Evolutionary conservation across 2,329 filamentous ascomycete genomes (phyloP).

Genomic region (Plenodomus lindquistii): DNA sequence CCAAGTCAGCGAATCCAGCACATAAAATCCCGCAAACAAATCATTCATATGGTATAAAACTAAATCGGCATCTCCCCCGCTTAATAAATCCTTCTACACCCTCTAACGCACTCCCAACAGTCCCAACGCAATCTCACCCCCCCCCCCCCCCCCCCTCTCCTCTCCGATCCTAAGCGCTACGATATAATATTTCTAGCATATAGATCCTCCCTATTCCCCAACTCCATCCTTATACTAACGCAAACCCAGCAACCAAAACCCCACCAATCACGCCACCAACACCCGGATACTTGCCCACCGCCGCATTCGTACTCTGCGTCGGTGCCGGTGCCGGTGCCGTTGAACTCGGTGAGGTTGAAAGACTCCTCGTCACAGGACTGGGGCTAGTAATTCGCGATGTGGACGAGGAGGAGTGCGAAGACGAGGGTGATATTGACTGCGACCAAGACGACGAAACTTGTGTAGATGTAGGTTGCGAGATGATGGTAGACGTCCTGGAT

Average conservation of each 20-base stretch:
- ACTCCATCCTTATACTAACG: conserved; percentile 17
- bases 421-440: conserved; percentile 3
- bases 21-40: no score
- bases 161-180: no score
- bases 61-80: no score
- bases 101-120: no score
- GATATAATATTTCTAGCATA: no score
- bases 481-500: conserved; percentile 8
- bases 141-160: no score
- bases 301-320: conserved; percentile 23
- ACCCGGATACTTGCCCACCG: conserved; percentile 15
- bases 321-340: conserved; percentile 14
- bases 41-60: not conserved
- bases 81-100: no score
- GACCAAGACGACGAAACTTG: not conserved
- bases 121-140: no score
- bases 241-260: conserved; percentile 26
- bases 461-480: conserved; percentile 2
- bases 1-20: no score
- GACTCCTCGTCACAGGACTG: conserved; percentile 3
- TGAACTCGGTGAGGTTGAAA: conserved; percentile 11
- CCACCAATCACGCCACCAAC: conserved; percentile 23
- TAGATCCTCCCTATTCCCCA: no score
- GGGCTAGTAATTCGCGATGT: conserved; percentile 4
- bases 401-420: not conserved